Conservation (phyloP, 768 basidiomycete species). For the Pisolithus orientalis region DNA sequence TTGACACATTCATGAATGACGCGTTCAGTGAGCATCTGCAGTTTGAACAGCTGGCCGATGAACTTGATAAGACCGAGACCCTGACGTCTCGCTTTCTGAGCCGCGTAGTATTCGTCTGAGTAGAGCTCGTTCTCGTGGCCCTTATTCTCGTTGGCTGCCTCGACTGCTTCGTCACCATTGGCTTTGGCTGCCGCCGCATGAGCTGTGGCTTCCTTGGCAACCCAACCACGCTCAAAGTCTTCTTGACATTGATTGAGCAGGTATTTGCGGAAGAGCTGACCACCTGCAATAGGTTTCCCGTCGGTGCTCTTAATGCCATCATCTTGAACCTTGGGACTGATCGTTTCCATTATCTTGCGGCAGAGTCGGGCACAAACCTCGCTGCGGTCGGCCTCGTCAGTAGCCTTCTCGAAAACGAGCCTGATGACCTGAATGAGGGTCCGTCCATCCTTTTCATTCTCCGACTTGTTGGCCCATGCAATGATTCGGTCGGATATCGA, state of each 20-base stretch:
- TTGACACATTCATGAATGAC: slow-evolving; percentile 99
- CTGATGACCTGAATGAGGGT: slow-evolving; percentile 95
- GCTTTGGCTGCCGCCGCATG: slow-evolving; percentile 83
- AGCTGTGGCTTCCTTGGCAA: slow-evolving; percentile 79
- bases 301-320: slow-evolving; percentile 76
- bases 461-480: slow-evolving; percentile 89
- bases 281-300: slow-evolving; percentile 87
- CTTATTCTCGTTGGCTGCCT: slow-evolving; percentile 57
- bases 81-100: slow-evolving; percentile 94
- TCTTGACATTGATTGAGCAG: slow-evolving; percentile 92
- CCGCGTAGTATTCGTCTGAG: slow-evolving; percentile 93
- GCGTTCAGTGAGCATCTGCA: slow-evolving; percentile 96
- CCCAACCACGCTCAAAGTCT: slow-evolving; percentile 98
- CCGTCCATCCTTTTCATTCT: slow-evolving; percentile 87
- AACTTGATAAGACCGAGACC: slow-evolving; percentile 97
- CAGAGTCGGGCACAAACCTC: slow-evolving; percentile 97
- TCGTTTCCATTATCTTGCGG: slow-evolving; percentile 91
- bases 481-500: slow-evolving; percentile 95
- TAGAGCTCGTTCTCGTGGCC: slow-evolving; percentile 67
- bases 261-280: slow-evolving; percentile 94
- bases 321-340: slow-evolving; percentile 83
- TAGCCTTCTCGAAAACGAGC: slow-evolving; percentile 95
- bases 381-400: slow-evolving; percentile 92
- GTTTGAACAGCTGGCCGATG: slow-evolving; percentile 97
- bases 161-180: slow-evolving; percentile 75